These are phyloP conservation scores for Heliocybe sulcata DNA, from an alignment of 1,284 basidiomycete genomes.

Conservation along the genomic window DNA sequence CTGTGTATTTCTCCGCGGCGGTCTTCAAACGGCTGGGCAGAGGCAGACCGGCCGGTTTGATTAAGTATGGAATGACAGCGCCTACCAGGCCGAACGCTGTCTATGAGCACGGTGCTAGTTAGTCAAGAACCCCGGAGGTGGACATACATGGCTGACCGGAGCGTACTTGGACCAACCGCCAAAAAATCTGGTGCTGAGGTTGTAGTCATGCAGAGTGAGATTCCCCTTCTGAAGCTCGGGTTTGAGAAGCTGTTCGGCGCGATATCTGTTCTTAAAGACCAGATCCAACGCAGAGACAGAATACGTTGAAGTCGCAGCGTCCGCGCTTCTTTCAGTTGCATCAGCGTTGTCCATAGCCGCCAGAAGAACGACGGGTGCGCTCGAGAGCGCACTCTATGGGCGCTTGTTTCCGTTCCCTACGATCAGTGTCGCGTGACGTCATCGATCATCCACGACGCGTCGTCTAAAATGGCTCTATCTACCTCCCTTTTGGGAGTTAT, in stretches of 20 bases:
- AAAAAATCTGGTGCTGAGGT: conserved; percentile 41
- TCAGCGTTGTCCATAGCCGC: no score
- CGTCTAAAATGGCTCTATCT: no score
- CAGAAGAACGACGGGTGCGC: no score
- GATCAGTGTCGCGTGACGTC: no score
- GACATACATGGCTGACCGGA: conserved; percentile 25
- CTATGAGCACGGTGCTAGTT: neutral
- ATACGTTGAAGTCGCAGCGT: neutral
- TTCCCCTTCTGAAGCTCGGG: conserved; percentile 52
- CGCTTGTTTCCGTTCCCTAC: no score
- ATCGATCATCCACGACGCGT: no score
- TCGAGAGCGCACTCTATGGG: no score
- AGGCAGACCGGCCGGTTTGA: neutral
- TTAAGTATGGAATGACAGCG: neutral
- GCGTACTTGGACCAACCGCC: conserved; percentile 35
- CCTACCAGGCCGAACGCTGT: neutral
- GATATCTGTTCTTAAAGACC: conserved; percentile 28
- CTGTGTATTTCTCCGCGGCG: neutral
- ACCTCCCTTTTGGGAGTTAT: no score
- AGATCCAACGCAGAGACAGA: conserved; percentile 25
- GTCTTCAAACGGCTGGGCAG: neutral
- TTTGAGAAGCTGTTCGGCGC: conserved; percentile 36
- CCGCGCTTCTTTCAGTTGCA: no score
- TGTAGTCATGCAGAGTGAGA: conserved; percentile 48
- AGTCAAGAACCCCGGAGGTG: neutral